A percentile compares a stretch with the other conserved stretches of the same genome.
Evolutionary conservation across 768 basidiomycete genomes (phyloP).

Genomic region (Lactarius hengduanensis): DNA sequence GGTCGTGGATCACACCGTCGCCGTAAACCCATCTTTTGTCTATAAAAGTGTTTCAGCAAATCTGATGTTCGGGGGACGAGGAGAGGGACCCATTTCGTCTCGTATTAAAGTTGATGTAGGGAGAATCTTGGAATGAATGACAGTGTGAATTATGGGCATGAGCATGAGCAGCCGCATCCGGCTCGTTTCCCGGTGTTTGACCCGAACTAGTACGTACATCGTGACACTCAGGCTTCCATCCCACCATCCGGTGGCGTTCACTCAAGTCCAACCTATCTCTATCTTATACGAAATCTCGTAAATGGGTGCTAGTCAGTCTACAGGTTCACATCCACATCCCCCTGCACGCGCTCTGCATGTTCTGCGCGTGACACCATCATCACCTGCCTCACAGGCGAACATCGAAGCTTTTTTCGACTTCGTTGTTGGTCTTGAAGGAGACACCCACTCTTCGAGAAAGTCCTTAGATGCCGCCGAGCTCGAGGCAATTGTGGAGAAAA

Average conservation of each 20-base stretch:
- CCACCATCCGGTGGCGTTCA: not conserved
- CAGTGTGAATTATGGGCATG: not conserved
- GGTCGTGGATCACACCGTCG: constrained; percentile 72
- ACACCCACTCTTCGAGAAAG: constrained; percentile 49
- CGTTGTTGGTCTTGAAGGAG: constrained; percentile 85
- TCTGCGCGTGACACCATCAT: constrained; percentile 82
- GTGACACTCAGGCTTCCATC: too few relatives aligned
- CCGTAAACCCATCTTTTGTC: constrained; percentile 86
- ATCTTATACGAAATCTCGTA: constrained; percentile 5
- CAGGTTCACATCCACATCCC: constrained; percentile 41
- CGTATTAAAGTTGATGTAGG: constrained; percentile 24
- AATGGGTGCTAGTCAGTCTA: constrained; percentile 80
- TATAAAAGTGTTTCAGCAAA: constrained; percentile 57
- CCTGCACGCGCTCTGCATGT: constrained; percentile 77
- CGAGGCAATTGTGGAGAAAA: constrained; percentile 78
- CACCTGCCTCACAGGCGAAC: constrained; percentile 81
- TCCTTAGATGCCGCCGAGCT: constrained; percentile 67
- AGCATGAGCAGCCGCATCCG: not conserved
- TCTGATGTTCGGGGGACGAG: constrained; percentile 34
- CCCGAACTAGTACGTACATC: not conserved
- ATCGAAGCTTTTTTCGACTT: constrained; percentile 97
- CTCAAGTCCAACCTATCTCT: not conserved
- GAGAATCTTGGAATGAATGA: constrained; percentile 17
- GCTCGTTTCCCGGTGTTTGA: not conserved
- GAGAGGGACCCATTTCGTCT: constrained; percentile 13